A percentile compares a stretch with the other conserved stretches of the same genome.
These are phyloP conservation scores for Penicillium sclerotiorum DNA, from an alignment of 2,329 filamentous ascomycete genomes.

Conservation along the genomic window DNA sequence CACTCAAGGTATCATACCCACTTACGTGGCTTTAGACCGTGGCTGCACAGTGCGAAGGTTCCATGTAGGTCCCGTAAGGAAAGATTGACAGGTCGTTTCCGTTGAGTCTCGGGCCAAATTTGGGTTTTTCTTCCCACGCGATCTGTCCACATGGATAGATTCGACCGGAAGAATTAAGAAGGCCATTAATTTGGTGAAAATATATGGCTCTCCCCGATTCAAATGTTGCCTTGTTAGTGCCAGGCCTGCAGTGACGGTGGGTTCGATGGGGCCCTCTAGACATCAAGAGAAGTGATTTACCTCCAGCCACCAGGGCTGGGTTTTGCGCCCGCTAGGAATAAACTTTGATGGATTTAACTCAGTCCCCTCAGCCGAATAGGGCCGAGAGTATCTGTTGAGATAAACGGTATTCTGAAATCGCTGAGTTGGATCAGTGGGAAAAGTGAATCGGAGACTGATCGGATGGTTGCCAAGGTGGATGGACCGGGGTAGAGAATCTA, in stretches of 20 bases:
- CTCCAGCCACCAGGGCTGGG: constrained; percentile 1
- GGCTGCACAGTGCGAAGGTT: constrained; percentile 6
- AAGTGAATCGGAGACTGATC: constrained; percentile 1
- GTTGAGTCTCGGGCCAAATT: background rate
- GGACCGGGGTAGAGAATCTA: background rate
- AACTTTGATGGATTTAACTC: constrained; percentile 10
- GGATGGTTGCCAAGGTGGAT: background rate
- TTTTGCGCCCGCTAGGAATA: background rate
- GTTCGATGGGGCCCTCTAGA: background rate
- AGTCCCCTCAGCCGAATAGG: constrained; percentile 4
- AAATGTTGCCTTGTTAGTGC: no score
- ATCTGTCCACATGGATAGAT: background rate
- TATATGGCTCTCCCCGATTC: no score
- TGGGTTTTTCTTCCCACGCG: background rate
- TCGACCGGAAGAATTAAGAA: no score
- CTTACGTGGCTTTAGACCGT: constrained; percentile 7
- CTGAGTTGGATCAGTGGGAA: background rate
- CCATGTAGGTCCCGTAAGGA: background rate
- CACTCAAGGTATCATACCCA: background rate
- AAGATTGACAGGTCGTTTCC: background rate
- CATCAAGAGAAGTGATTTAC: background rate
- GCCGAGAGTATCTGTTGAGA: background rate
- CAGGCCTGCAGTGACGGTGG: background rate
- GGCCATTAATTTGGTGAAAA: no score
- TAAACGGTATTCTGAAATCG: no score